Conservation (phyloP, 495 filamentous ascomycete species). For the Tuber calosporum region DNA sequence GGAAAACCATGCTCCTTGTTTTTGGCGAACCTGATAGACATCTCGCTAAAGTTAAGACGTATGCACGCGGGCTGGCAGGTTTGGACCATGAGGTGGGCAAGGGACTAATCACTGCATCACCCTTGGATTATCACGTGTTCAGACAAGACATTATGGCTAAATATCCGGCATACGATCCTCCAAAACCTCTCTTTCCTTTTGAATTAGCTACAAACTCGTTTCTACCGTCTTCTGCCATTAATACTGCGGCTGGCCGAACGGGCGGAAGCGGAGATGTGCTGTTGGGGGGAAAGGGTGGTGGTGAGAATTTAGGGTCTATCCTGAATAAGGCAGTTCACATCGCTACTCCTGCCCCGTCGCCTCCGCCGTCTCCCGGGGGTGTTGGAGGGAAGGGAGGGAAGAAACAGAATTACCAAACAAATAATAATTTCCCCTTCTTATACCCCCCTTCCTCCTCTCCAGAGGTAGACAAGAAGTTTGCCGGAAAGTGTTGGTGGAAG, state of each 20-base stretch:
- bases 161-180: slow-evolving; percentile 92
- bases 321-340: slow-evolving; percentile 95
- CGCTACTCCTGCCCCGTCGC: slow-evolving; percentile 93
- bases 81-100: slow-evolving; percentile 45
- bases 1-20: slow-evolving; percentile 80
- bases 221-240: slow-evolving; percentile 60
- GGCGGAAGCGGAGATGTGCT: slow-evolving; percentile 36
- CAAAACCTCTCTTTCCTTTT: slow-evolving; percentile 71
- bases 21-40: slow-evolving; percentile 65
- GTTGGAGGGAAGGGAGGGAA: slow-evolving; percentile 89
- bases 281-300: slow-evolving; percentile 31
- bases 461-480: slow-evolving; percentile 8
- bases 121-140: slow-evolving; percentile 92
- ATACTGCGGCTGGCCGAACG: slow-evolving; percentile 20
- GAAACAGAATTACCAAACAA: slow-evolving; percentile 98
- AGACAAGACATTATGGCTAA: slow-evolving; percentile 98
- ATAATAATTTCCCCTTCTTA: slow-evolving; percentile 96
- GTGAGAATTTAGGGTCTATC: slow-evolving; percentile 58
- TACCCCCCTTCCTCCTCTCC: slow-evolving; percentile 60
- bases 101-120: slow-evolving; percentile 75
- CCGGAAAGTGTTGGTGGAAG: slow-evolving; percentile 79
- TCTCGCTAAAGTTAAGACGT: slow-evolving; percentile 65
- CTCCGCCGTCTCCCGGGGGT: slow-evolving; percentile 80
- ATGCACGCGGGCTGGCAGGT: slow-evolving; percentile 48
- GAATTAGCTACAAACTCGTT: slow-evolving; percentile 86